Percentiles rank a stretch among this genome's conserved stretches.
Evolutionary conservation across 2,329 filamentous ascomycete species (phyloP).

Genomic region (Botryosphaeria dothidea): DNA sequence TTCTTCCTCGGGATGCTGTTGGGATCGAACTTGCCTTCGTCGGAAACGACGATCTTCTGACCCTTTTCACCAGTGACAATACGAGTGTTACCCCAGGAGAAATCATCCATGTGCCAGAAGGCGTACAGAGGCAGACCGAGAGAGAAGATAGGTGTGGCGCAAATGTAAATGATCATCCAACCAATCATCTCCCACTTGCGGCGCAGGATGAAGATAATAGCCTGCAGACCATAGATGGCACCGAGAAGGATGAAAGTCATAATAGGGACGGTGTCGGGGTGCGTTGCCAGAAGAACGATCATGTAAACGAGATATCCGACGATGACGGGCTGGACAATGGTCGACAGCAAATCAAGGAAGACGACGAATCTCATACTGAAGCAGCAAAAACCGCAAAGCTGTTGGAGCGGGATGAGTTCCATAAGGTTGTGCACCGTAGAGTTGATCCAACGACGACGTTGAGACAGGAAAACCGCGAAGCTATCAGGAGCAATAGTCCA

Average conservation of each 20-base stretch:
- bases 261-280: constrained; percentile 70
- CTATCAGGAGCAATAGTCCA: constrained; percentile 97
- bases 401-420: constrained; percentile 87
- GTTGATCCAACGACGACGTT: constrained; percentile 99
- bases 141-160: constrained; percentile 89
- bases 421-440: constrained; percentile 97
- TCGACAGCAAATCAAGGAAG: constrained; percentile 89
- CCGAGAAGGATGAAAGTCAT: constrained; percentile 88
- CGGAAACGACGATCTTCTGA: constrained; percentile 87
- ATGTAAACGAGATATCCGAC: constrained; percentile 89
- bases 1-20: constrained; percentile 91
- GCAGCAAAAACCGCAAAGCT: constrained; percentile 99
- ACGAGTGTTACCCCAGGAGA: constrained; percentile 98
- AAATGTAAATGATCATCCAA: constrained; percentile 96
- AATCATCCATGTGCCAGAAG: constrained; percentile 99
- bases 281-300: constrained; percentile 51
- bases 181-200: constrained; percentile 99
- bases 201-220: constrained; percentile 92
- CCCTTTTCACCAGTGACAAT: constrained; percentile 93
- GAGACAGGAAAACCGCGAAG: constrained; percentile 92
- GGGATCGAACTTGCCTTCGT: constrained; percentile 98
- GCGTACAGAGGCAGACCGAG: constrained; percentile 88
- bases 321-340: constrained; percentile 87
- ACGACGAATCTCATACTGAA: constrained; percentile 99
- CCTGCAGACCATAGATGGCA: constrained; percentile 96